Evolutionary conservation across 148 eudicot species (phyloP).

Genomic region (Camellia lanceoleosa): DNA sequence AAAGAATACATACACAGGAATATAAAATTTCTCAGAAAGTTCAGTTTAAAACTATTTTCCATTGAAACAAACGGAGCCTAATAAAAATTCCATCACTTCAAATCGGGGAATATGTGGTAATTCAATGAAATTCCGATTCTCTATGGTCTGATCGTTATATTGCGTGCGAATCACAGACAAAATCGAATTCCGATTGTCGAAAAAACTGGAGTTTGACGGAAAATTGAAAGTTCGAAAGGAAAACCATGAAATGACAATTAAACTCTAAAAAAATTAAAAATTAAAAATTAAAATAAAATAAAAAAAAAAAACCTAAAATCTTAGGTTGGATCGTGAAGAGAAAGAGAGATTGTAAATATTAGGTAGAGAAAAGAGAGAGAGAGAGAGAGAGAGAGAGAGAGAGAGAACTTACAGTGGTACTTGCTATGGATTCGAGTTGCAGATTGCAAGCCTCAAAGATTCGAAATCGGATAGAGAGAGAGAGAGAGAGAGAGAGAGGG

Average conservation of each 20-base stretch:
- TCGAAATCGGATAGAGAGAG: conserved; percentile 3
- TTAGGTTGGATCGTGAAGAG: neutral
- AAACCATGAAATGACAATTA: neutral
- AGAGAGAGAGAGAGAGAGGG: neutral
- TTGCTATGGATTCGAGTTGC: neutral
- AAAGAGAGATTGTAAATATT: no score
- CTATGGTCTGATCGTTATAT: neutral
- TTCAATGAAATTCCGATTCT: neutral
- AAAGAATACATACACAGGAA: neutral
- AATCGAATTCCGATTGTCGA: neutral
- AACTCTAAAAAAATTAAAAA: neutral
- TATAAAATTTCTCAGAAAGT: neutral
- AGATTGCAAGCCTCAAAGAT: conserved; percentile 8
- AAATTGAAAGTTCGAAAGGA: neutral
- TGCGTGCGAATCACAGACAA: neutral
- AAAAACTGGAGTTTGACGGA: no score
- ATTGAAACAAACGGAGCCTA: neutral
- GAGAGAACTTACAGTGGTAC: conserved; percentile 5
- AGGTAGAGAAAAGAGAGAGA: neutral
- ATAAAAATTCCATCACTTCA: no score
- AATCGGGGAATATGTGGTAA: neutral
- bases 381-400: neutral
- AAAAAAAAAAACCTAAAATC: neutral
- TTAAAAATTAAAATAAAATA: neutral
- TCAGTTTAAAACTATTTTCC: neutral